A percentile compares a stretch with the other conserved stretches of the same genome.
phyloP scores from a whole-genome alignment of 495 filamentous ascomycete genomes.

The Lasiosphaeriaceae sp. region DNA sequence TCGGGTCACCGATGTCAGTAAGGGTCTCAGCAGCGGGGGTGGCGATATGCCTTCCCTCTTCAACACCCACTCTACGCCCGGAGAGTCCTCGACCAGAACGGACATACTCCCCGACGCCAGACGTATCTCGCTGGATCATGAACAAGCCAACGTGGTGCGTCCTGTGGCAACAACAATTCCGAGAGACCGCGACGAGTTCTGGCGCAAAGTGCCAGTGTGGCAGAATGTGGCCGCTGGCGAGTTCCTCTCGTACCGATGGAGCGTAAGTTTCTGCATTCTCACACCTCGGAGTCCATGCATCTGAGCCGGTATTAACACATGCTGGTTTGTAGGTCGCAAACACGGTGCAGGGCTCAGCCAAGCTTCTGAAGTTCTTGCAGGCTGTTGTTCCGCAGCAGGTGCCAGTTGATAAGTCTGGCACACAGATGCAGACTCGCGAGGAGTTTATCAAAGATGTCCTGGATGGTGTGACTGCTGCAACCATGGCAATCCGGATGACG shows the following conservation, averaged over 20 bases:
- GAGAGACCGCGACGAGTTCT: slow-evolving; percentile 30
- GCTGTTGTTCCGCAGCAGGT: slow-evolving; percentile 43
- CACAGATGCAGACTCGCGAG: slow-evolving; percentile 38
- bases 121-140: too few species aligned
- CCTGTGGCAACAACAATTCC: slow-evolving; percentile 9
- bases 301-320: not conserved
- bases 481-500: slow-evolving; percentile 53
- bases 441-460: slow-evolving; percentile 50
- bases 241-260: slow-evolving; percentile 46
- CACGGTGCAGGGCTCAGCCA: slow-evolving; percentile 33
- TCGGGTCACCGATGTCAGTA: slow-evolving; percentile 18
- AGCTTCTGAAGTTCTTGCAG: slow-evolving; percentile 41
- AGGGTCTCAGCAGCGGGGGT: not conserved
- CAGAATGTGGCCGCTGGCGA: slow-evolving; percentile 37
- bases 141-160: too few species aligned
- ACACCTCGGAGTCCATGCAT: not conserved
- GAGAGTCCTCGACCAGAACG: too few species aligned
- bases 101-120: too few species aligned
- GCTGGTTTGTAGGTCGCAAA: slow-evolving; percentile 28
- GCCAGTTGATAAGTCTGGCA: slow-evolving; percentile 26
- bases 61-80: not conserved
- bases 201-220: slow-evolving; percentile 44
- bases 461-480: slow-evolving; percentile 42
- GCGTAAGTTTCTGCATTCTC: slow-evolving; percentile 31
- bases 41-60: not conserved